phyloP scores from a whole-genome alignment of 2,329 filamentous ascomycete genomes.

The Mycosphaerella arachidis region DNA sequence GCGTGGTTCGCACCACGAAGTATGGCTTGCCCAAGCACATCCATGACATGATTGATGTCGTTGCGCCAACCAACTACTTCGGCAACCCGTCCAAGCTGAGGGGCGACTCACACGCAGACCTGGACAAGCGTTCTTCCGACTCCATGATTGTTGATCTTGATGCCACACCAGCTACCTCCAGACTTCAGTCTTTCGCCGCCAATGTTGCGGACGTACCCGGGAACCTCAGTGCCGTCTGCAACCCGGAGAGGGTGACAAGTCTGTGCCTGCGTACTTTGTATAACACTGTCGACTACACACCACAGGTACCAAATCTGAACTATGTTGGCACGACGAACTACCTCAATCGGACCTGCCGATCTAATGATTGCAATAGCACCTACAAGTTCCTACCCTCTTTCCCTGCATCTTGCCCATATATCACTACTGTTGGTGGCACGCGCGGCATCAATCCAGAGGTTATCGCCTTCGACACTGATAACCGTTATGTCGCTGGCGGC shows the following conservation, averaged over 20 bases:
- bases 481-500: constrained; percentile 42
- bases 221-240: constrained; percentile 9
- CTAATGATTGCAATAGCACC: constrained; percentile 43
- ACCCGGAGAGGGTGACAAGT: constrained; percentile 40
- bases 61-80: constrained; percentile 52
- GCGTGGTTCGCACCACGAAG: constrained; percentile 51
- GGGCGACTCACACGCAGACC: constrained; percentile 1
- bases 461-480: constrained; percentile 33
- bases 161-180: neutral
- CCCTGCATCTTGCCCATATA: constrained; percentile 45
- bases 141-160: constrained; percentile 9
- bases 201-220: neutral
- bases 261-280: constrained; percentile 51
- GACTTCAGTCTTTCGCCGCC: neutral
- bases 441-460: constrained; percentile 38
- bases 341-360: constrained; percentile 41
- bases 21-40: constrained; percentile 61
- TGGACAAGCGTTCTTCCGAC: constrained; percentile 4
- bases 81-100: constrained; percentile 8
- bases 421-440: constrained; percentile 45
- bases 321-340: constrained; percentile 41
- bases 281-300: constrained; percentile 39
- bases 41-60: constrained; percentile 52
- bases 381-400: constrained; percentile 44
- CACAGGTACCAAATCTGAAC: constrained; percentile 27